Base-by-base conservation (phyloP, 1,284 basidiomycete genomes). In the Moesziomyces parantarcticus region DNA sequence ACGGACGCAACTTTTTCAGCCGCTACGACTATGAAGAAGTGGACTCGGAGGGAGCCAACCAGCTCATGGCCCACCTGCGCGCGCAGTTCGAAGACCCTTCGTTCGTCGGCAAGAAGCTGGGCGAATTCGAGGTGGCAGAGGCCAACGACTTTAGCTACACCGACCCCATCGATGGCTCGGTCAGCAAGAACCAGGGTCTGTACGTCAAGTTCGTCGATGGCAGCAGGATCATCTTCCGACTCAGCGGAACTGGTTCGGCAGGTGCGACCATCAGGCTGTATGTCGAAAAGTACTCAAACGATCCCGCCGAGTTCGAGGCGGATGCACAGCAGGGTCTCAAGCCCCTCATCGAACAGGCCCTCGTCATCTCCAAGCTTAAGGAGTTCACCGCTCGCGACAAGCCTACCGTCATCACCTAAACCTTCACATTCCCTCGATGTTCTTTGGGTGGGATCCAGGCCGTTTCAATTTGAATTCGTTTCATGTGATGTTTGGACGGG, bases 11-110 rank as follows among this genome's bases (percentile, higher is more conserved):
- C 67, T 99, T 98, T 89, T 99, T 98, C 89, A 94, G 92, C 68
- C 85, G 87, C 75, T 99, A 99, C 86, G 96, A 99, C 86, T 99
- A 99, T 86, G 96, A 99, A 85, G 97, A 99, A 85, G 94, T 97
- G 50, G 89, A 92, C 16, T 93, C 93, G 0, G 92, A 92, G 36
- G 93, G 92, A 34, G 96, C 97, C 49, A 89, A 92, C 80, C 89
- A 90, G 71, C 87, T 99, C 81, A 94, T 98, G 84, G 88, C 88
- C 49, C 87, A 90, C 78, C 87, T 99, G 77, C 90, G 94, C 82
- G 84, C 87, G 21, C 88, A 89, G 52, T 91, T 97, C 84, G 86
- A 88, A 62, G 86, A 88, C 11, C 89, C 92, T 0, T 87, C 86
- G 41, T 81, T 83, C 51, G 50, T 58, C 6, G 80, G 81, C n/a